Evolutionary conservation across 108 stramenopile genomes (phyloP).

Genomic region (Parmales sp.): DNA sequence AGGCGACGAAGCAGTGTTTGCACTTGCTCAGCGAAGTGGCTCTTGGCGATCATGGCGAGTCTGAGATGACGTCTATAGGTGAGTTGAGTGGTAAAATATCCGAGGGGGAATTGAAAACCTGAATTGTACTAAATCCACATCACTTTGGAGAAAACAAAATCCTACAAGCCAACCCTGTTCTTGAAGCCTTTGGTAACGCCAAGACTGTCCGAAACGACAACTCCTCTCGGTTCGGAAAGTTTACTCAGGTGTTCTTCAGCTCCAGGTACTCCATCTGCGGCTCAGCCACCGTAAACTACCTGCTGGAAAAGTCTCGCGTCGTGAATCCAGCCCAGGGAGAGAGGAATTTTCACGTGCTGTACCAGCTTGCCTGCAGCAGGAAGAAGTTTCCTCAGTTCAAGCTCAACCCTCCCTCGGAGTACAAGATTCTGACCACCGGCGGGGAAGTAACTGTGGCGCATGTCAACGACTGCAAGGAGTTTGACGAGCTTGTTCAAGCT

Average conservation of each 20-base stretch:
- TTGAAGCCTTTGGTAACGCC: constrained; percentile 21
- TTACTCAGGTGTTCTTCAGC: constrained; percentile 13
- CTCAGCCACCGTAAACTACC: constrained; percentile 37
- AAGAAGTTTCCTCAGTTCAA: constrained; percentile 18
- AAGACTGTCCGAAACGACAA: constrained; percentile 16
- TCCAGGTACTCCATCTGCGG: constrained; percentile 17
- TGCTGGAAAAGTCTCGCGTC: constrained; percentile 49
- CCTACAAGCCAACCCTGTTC: constrained; percentile 11
- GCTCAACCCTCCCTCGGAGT: constrained; percentile 47
- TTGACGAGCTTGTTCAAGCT: constrained; percentile 68
- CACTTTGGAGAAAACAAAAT: constrained; percentile 40
- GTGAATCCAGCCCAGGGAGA: constrained; percentile 40
- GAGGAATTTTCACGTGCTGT: constrained; percentile 79
- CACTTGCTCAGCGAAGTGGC: not conserved
- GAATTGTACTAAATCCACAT: too few relatives aligned
- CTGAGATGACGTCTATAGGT: not conserved
- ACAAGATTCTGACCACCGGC: constrained; percentile 72
- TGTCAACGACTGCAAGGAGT: constrained; percentile 78
- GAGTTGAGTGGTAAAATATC: too few relatives aligned
- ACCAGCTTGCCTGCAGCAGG: constrained; percentile 58
- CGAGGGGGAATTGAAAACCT: too few relatives aligned
- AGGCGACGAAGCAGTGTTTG: constrained; percentile 3
- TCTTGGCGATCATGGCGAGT: not conserved
- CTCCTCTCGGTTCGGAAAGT: constrained; percentile 20
- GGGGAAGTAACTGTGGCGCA: constrained; percentile 71